Base-by-base conservation (phyloP, 2,329 filamentous ascomycete species). In the Neofusicoccum laricinum region DNA sequence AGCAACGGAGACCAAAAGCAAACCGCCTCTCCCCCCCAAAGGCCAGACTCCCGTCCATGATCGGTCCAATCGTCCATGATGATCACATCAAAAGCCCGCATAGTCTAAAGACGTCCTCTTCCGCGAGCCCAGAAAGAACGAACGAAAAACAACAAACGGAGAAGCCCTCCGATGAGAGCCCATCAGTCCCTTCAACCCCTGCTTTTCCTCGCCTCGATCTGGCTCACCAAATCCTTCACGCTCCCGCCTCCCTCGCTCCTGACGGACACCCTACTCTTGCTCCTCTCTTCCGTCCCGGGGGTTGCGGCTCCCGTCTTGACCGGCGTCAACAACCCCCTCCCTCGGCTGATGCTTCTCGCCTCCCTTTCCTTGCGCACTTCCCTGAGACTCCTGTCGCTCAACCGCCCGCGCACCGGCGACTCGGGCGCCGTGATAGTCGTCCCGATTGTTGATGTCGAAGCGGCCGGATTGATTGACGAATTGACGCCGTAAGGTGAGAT, bases 301-400 rank as follows among this genome's bases (percentile, higher is more conserved):
- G 15, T 62, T 34, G 40, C 55, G 12, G 19, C 66, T 66, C 36
- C 67, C 67, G 4, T 72, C 69, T 8, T 67, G 48, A n/a, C 25
- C 41, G 40, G 69, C 68, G 4, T 73, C 11, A 76, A 55, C 2
- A 76, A 61, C 19, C 71, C 73, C 17, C 64, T 69, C 0, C 71
- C 67, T 38, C 76, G 74, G 0, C 55, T 46, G 6, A 17, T 45
- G n/a, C 55, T 46, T 10, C 55, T 59, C 12, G 38, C 36, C 40
- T 43, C 38, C 7, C 55, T 40, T 25, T 46, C 53, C 15, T 41
- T 41, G 2, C 51, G 32, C 19, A 36, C 19, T 14, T 55, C 51
- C 4, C 51, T 19, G 2, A 57, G 19, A 30, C 43, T 57, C 38
- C 21, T 43, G 17, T 57, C 53, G 38, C 53, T 57, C 38, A 19